A percentile compares a stretch with the other conserved stretches of the same genome.
phyloP scores from a whole-genome alignment of 345 rosid genomes.

The Mallotus nudiflorus region DNA sequence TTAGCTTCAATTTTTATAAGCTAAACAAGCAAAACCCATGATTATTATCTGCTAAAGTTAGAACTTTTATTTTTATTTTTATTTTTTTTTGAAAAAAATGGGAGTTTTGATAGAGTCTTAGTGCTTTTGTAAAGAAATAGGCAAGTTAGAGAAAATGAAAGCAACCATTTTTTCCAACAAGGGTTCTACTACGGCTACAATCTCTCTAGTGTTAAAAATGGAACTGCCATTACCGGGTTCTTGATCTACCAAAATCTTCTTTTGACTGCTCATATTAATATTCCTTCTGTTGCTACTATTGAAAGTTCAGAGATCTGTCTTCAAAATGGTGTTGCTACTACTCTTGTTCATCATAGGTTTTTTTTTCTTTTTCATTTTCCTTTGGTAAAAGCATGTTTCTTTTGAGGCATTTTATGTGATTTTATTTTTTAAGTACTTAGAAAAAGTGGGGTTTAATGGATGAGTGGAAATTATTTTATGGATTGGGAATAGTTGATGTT shows the following conservation, averaged over 20 bases:
- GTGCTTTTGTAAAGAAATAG: too few species aligned
- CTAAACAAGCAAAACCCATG: background rate
- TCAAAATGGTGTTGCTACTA: constrained; percentile 65
- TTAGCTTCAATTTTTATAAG: too few species aligned
- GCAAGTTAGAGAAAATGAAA: constrained; percentile 83
- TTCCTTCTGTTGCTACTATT: constrained; percentile 77
- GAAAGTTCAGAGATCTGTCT: constrained; percentile 78
- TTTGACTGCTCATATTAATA: constrained; percentile 73
- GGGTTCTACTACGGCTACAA: constrained; percentile 54
- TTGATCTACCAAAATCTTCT: constrained; percentile 87
- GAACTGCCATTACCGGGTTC: constrained; percentile 61
- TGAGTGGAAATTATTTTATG: background rate
- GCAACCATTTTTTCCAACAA: constrained; percentile 65
- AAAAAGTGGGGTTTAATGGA: background rate
- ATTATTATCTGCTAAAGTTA: background rate
- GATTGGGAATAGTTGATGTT: background rate
- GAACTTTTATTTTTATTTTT: background rate
- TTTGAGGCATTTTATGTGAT: too few species aligned
- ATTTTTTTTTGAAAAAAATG: too few species aligned
- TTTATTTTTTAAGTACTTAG: background rate
- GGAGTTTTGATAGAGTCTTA: too few species aligned
- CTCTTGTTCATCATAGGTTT: constrained; percentile 78
- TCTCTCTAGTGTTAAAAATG: constrained; percentile 50
- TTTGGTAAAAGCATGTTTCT: too few species aligned
- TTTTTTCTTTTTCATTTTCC: background rate